Evolutionary conservation across 352 stramenopile genomes (phyloP).

Genomic region (Aphanomyces invadans): DNA sequence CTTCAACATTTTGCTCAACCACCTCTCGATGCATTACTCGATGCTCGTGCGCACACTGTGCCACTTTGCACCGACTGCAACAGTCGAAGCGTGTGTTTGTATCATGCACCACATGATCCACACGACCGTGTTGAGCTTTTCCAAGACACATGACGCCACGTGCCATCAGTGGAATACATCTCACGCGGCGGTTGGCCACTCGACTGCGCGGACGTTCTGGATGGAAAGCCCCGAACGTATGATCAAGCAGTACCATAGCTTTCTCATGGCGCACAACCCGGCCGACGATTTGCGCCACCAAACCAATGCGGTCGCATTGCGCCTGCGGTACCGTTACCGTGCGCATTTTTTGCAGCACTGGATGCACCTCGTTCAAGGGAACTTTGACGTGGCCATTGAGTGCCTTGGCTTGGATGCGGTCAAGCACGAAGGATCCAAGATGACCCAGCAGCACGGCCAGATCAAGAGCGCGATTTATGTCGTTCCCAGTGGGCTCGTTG

Average conservation of each 20-base stretch:
- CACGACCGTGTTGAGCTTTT: conserved; percentile 13
- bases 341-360: conserved; percentile 13
- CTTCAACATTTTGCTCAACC: conserved; percentile 19
- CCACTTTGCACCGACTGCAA: conserved; percentile 1
- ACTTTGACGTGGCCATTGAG: conserved; percentile 19
- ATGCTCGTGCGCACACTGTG: conserved; percentile 17
- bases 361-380: conserved; percentile 11
- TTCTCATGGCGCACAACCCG: conserved; percentile 14
- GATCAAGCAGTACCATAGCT: conserved; percentile 24
- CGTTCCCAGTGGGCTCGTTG: conserved; percentile 11
- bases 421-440: conserved; percentile 19
- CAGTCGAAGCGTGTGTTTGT: conserved; percentile 10
- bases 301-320: neutral
- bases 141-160: conserved; percentile 6
- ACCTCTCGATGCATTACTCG: conserved; percentile 16
- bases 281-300: conserved; percentile 8
- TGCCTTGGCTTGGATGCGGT: conserved; percentile 6
- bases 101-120: conserved; percentile 17
- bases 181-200: too few relatives aligned
- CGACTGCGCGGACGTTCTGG: neutral
- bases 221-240: conserved; percentile 18
- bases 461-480: conserved; percentile 22
- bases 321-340: conserved; percentile 10
- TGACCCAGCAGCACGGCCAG: conserved; percentile 8
- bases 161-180: neutral